Evolutionary conservation across 495 filamentous ascomycete genomes (phyloP).

Genomic region (Glonium stellatum): DNA sequence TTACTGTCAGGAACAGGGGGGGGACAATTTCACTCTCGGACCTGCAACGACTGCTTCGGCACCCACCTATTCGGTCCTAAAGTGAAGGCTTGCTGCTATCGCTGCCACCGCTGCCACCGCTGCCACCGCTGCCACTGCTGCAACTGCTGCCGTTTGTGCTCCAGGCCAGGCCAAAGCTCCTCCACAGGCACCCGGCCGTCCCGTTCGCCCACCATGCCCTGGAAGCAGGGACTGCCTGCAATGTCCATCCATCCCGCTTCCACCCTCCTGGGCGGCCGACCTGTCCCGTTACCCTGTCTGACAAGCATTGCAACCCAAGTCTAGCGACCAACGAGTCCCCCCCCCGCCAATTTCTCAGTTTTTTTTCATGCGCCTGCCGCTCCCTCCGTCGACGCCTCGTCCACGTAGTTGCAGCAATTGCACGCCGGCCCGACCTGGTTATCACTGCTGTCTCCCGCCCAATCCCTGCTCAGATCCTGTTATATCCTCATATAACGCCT

Average conservation of each 20-base stretch:
- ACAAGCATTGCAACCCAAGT: background rate
- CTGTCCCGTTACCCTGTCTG: background rate
- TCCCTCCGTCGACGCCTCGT: background rate
- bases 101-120: too few relatives aligned
- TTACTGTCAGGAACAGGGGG: background rate
- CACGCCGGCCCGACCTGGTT: too few relatives aligned
- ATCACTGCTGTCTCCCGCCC: background rate
- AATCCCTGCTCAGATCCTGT: background rate
- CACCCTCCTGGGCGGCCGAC: background rate
- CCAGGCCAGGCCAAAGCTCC: background rate
- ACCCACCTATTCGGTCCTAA: background rate
- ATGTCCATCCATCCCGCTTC: background rate
- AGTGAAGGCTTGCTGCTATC: background rate
- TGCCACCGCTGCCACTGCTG: too few relatives aligned
- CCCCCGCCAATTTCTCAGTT: background rate
- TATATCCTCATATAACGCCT: background rate
- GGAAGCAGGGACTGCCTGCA: background rate
- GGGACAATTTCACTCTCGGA: too few relatives aligned
- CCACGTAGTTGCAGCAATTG: too few relatives aligned
- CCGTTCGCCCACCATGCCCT: background rate
- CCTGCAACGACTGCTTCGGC: background rate
- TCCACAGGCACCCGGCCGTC: background rate
- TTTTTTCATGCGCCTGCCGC: background rate
- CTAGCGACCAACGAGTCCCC: background rate
- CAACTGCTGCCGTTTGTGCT: background rate